A percentile compares a stretch with the other conserved stretches of the same genome.
phyloP scores from a whole-genome alignment of 495 filamentous ascomycete species.

The Trichocladium uniseriatum region DNA sequence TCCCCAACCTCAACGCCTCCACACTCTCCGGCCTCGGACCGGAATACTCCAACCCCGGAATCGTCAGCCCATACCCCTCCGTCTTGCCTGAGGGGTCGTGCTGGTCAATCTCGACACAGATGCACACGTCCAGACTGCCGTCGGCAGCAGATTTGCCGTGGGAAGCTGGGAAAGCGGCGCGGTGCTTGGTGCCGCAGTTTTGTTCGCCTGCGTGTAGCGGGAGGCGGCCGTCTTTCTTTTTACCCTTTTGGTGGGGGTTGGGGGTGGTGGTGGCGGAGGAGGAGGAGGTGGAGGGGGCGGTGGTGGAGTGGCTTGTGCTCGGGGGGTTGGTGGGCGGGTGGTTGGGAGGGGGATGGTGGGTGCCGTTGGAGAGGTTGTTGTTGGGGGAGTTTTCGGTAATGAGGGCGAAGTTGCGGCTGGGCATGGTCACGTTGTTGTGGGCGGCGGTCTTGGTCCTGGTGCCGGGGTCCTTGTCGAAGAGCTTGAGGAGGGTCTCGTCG shows the following conservation, averaged over 20 bases:
- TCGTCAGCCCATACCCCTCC: slow-evolving; percentile 59
- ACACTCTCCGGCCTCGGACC: slow-evolving; percentile 6
- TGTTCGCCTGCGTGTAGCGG: slow-evolving; percentile 57
- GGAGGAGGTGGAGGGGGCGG: slow-evolving; percentile 2
- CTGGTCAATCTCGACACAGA: slow-evolving; percentile 62
- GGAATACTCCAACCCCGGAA: slow-evolving; percentile 37
- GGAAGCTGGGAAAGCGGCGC: slow-evolving; percentile 44
- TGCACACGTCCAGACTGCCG: slow-evolving; percentile 58
- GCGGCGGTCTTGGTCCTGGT: slow-evolving; percentile 52
- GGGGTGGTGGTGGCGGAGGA: neutral
- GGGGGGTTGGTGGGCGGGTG: neutral
- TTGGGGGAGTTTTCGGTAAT: slow-evolving; percentile 59
- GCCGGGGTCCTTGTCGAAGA: slow-evolving; percentile 81
- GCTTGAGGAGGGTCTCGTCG: slow-evolving; percentile 77
- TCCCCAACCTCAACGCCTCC: slow-evolving; percentile 3
- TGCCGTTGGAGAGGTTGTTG: slow-evolving; percentile 22
- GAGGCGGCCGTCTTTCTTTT: slow-evolving; percentile 49
- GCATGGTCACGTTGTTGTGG: slow-evolving; percentile 82
- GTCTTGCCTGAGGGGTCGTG: slow-evolving; percentile 53
- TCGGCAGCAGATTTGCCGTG: slow-evolving; percentile 45
- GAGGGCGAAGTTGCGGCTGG: slow-evolving; percentile 76
- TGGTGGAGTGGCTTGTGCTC: neutral
- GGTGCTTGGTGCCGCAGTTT: slow-evolving; percentile 54
- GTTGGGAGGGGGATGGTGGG: neutral
- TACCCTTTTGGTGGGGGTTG: slow-evolving; percentile 1